phyloP scores from a whole-genome alignment of 1,139 yeast species.

The Suhomyces anneliseae region DNA sequence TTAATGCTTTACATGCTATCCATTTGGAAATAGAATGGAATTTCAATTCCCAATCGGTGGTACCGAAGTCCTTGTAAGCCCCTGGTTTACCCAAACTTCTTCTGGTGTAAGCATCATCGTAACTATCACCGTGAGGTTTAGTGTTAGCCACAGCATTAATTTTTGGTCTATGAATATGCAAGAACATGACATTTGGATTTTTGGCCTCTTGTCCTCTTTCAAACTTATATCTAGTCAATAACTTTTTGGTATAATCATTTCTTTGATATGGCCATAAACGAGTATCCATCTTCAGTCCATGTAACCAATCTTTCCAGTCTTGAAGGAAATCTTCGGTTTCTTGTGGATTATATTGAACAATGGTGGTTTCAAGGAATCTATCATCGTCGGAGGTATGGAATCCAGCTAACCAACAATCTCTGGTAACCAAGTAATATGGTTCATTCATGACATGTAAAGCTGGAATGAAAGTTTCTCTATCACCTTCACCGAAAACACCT shows the following conservation, averaged over 20 bases:
- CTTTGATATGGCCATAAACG: constrained; percentile 33
- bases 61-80: constrained; percentile 17
- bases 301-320: constrained; percentile 19
- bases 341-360: constrained; percentile 22
- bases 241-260: constrained; percentile 25
- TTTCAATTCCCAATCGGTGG: constrained; percentile 34
- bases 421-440: constrained; percentile 29
- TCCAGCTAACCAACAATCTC: constrained; percentile 19
- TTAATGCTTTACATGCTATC: constrained; percentile 34
- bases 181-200: constrained; percentile 32
- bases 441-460: constrained; percentile 40
- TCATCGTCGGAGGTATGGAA: constrained; percentile 5
- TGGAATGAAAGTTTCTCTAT: constrained; percentile 40
- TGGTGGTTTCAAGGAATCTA: constrained; percentile 18
- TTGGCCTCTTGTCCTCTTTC: constrained; percentile 12
- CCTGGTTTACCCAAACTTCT: constrained; percentile 19
- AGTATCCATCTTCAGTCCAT: constrained; percentile 22
- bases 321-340: constrained; percentile 12
- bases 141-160: constrained; percentile 31
- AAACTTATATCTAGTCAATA: constrained; percentile 15
- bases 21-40: constrained; percentile 36
- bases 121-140: constrained; percentile 12
- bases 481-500: constrained; percentile 40
- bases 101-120: constrained; percentile 13
- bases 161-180: constrained; percentile 47